These are phyloP conservation scores for Hirsutella minnesotensis DNA, from an alignment of 2,329 filamentous ascomycete genomes.

Conservation along the genomic window DNA sequence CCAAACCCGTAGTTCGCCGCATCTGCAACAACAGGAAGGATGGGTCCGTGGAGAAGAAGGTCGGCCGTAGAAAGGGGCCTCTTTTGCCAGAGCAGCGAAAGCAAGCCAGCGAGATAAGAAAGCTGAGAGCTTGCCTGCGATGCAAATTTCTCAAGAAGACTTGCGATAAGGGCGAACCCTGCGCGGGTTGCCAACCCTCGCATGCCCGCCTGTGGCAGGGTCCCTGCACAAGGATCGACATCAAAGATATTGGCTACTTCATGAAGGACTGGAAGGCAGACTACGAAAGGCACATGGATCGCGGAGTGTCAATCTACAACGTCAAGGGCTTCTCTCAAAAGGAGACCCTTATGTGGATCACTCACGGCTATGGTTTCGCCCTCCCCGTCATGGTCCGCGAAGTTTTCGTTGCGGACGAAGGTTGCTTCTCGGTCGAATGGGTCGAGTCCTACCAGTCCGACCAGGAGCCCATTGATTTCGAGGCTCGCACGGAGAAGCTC, in stretches of 20 bases:
- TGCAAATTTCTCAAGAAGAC: slow-evolving; percentile 99
- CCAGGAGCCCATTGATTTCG: slow-evolving; percentile 67
- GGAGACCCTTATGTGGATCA: slow-evolving; percentile 74
- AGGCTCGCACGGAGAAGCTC: slow-evolving; percentile 76
- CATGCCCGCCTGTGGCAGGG: slow-evolving; percentile 96
- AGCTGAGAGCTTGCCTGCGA: slow-evolving; percentile 81
- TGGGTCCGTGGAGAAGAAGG: slow-evolving; percentile 71
- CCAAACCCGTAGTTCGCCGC: slow-evolving; percentile 77
- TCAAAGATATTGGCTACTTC: slow-evolving; percentile 97
- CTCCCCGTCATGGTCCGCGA: slow-evolving; percentile 88
- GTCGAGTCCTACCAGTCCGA: slow-evolving; percentile 61
- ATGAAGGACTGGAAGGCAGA: slow-evolving; percentile 99
- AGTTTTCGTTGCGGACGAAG: slow-evolving; percentile 83
- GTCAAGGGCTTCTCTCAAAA: slow-evolving; percentile 72
- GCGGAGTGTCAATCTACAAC: slow-evolving; percentile 84
- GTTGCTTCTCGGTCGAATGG: slow-evolving; percentile 91
- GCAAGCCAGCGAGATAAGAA: slow-evolving; percentile 93
- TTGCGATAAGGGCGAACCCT: slow-evolving; percentile 94
- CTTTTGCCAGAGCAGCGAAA: slow-evolving; percentile 88
- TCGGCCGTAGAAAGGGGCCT: slow-evolving; percentile 80
- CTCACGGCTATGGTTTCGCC: slow-evolving; percentile 89
- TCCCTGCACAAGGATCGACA: slow-evolving; percentile 93
- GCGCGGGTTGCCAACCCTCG: slow-evolving; percentile 87
- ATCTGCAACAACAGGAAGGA: slow-evolving; percentile 70
- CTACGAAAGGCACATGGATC: slow-evolving; percentile 79